Percentiles rank a stretch among this genome's conserved stretches.
These are phyloP conservation scores for Bipolaris oryzae DNA, from an alignment of 2,329 filamentous ascomycete species.

Conservation along the genomic window DNA sequence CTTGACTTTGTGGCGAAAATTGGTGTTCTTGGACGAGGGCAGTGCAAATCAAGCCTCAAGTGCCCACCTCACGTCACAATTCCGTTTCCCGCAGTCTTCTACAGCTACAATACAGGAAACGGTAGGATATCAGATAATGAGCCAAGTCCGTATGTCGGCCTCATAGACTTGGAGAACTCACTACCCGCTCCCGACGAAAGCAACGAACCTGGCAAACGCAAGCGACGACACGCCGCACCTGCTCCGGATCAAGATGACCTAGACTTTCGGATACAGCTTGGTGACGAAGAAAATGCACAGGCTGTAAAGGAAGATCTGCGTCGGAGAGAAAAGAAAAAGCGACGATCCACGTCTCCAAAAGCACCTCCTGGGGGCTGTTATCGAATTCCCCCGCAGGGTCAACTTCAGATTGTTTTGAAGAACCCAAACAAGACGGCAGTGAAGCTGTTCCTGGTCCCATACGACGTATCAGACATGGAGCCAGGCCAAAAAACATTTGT, in stretches of 20 bases:
- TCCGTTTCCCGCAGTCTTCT: constrained; percentile 93
- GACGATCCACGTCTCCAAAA: constrained; percentile 62
- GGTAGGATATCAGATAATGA: constrained; percentile 75
- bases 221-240: constrained; percentile 41
- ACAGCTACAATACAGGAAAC: constrained; percentile 81
- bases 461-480: constrained; percentile 91
- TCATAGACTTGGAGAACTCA: constrained; percentile 87
- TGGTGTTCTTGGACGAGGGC: constrained; percentile 85
- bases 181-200: constrained; percentile 61
- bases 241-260: constrained; percentile 34
- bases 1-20: constrained; percentile 94
- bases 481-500: constrained; percentile 95
- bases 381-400: constrained; percentile 89
- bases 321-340: constrained; percentile 62
- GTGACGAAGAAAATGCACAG: constrained; percentile 21
- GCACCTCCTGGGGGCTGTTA: constrained; percentile 87
- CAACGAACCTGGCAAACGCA: constrained; percentile 50
- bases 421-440: constrained; percentile 98
- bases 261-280: constrained; percentile 27
- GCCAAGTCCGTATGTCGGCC: constrained; percentile 93
- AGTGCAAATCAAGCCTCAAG: constrained; percentile 82
- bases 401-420: constrained; percentile 96
- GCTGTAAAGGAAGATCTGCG: constrained; percentile 47
- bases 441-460: constrained; percentile 92
- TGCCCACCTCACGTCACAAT: constrained; percentile 91